Base-by-base conservation (phyloP, 495 filamentous ascomycete genomes). In the Aspergillus sclerotioniger region DNA sequence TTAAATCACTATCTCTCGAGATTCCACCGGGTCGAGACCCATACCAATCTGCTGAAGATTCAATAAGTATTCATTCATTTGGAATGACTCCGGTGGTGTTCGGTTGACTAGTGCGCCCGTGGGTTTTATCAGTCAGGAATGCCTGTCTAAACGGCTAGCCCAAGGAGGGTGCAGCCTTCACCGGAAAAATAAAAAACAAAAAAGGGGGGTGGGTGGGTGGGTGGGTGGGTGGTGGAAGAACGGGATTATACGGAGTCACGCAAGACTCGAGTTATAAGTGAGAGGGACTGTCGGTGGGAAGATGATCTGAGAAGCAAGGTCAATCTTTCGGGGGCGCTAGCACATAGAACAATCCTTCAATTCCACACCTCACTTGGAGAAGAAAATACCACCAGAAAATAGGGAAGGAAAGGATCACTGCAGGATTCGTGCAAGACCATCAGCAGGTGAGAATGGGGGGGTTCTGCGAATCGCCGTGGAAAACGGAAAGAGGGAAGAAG, bases 1-100 rank as follows among this genome's bases (percentile, higher is more conserved):
- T 54, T 59, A 60, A 63, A 57, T 58, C 56, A 55, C 33, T 56
- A 63, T 63, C 53, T 55, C 51, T 35, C 32, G 43, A 52, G 39
- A 46, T 56, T 49, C 43, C 25, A 56, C 53, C 44, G 43, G 45
- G 49, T 51, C 59, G 47, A 39, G 54, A 57, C 59, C 54, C 54
- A 51, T 57, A 32, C 16, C 12, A 9, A 6, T 7, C 29, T n/a
- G 17, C 13, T 10, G 20, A 57, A 31, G 35, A 50, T 13, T 29
- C 9, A 20, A 48, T 56, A 15, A 8, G 3, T 39, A 16, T 35
- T 53, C 35, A 19, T 52, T 52, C 50, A 29, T 53, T 39, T 17
- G 15, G 25, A 46, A 55, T 47, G 29, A 47, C 31, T 33, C 29
- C 31, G 41, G 53, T 41, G 20, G 20, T 20, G 19, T 39, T 28